Conservation (phyloP, 192 early-diverging fungal genomes). For the Coemansia sp. region DNA sequence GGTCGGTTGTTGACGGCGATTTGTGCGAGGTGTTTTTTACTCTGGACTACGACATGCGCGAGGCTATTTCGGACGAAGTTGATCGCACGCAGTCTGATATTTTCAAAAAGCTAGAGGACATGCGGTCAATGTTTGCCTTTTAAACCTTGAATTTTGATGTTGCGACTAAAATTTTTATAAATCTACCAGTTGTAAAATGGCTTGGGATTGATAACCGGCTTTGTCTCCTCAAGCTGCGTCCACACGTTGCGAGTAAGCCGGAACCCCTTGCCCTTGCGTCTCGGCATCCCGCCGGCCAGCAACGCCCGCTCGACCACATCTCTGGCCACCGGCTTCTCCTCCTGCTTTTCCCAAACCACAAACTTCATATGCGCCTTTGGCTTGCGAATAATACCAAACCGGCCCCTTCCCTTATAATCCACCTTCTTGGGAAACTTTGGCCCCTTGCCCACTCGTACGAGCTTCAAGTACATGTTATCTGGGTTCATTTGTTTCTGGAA, state of each 20-base stretch:
- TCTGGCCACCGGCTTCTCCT: constrained; percentile 19
- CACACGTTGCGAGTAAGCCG: constrained; percentile 68
- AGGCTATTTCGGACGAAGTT: constrained; percentile 78
- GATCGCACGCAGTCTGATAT: constrained; percentile 84
- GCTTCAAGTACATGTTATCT: constrained; percentile 61
- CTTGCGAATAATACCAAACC: constrained; percentile 73
- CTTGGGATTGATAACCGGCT: constrained; percentile 71
- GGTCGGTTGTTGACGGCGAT: constrained; percentile 81
- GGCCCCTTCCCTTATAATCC: constrained; percentile 74
- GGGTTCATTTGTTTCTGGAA: constrained; percentile 65
- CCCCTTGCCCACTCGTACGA: constrained; percentile 88
- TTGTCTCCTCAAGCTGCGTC: constrained; percentile 67
- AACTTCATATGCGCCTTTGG: constrained; percentile 81
- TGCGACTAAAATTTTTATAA: constrained; percentile 1
- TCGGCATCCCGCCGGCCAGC: constrained; percentile 28
- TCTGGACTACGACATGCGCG: constrained; percentile 12
- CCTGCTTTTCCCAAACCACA: constrained; percentile 65
- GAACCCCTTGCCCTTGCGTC: constrained; percentile 64
- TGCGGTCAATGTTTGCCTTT: constrained; percentile 61
- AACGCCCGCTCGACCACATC: constrained; percentile 32
- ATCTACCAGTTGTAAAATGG: constrained; percentile 73
- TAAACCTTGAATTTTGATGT: constrained; percentile 13
- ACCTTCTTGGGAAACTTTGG: constrained; percentile 65
- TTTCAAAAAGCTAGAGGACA: constrained; percentile 92
- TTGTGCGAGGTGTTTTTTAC: constrained; percentile 78